Base-by-base conservation (phyloP, 1,139 yeast species). In the Candida sp. region DNA sequence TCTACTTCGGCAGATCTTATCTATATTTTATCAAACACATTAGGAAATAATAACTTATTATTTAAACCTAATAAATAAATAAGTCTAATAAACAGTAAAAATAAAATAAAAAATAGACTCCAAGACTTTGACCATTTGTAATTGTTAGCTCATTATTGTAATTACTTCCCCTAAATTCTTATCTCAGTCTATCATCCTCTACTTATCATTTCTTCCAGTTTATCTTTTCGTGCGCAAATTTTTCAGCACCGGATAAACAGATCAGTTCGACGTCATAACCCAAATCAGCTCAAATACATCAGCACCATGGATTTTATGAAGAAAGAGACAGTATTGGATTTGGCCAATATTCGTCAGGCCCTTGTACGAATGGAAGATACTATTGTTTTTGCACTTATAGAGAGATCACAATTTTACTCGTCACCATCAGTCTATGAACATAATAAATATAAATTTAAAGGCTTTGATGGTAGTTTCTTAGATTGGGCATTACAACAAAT, bases 281-380 rank as follows among this genome's bases (percentile, higher is more conserved):
- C 7, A 7, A 7, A 32, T 32, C 34, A 12, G 19, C 19, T 7
- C 12, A 9, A 32, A 6, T n/a, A 11, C 19, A 32, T 12, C 12
- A 32, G 33, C 48, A 59, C 42, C 36, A 90, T 93, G 97, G 96
- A 93, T 64, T 91, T 91, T 63, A 77, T 80, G 64, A 80, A 82
- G 52, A 95, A 96, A 11, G 86, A 84, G 38, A 81, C 96, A 0
- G 97, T 90, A 6, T 76, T 93, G 45, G 80, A 89, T 58, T 72
- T 93, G 49, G 72, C 72, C 56, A 90, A 93, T 63, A 93, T 93
- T 56, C 82, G 99, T 51, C 82, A 79, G 49, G 87, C 91, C 21
- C 73, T 93, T 43, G 84, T 90, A 37, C 81, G 97, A 42, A 89
- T 93, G 97, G 99, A 93, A 58, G 99, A 93, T 63, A 86, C 97